Evolutionary conservation across 73 alveolate species (phyloP).

Genomic region (Uronychia binucleata): DNA sequence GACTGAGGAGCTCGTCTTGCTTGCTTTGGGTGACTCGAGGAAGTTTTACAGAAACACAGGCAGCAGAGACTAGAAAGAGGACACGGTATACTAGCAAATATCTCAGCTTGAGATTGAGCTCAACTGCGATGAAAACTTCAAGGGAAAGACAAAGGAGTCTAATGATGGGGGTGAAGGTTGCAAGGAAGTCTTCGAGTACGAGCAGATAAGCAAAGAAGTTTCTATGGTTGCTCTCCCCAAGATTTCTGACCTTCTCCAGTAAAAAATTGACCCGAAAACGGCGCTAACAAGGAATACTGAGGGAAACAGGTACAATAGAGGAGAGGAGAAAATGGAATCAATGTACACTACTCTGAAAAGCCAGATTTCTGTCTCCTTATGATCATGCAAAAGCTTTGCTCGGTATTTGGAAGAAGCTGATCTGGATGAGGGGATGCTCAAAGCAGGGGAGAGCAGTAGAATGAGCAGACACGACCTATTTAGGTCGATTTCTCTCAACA

Average conservation of each 20-base stretch:
- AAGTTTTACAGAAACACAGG: too few relatives aligned
- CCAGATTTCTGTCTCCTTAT: background rate
- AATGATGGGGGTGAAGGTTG: background rate
- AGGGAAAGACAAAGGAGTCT: background rate
- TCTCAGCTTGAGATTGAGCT: background rate
- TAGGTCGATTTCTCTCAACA: too few relatives aligned
- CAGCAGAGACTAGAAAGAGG: too few relatives aligned
- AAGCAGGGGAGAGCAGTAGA: background rate
- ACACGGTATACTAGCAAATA: background rate
- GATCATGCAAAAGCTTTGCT: background rate
- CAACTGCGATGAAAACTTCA: background rate
- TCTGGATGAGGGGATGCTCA: background rate
- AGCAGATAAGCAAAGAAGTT: background rate
- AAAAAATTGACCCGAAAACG: background rate
- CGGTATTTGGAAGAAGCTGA: background rate
- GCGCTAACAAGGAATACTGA: background rate
- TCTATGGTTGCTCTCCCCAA: background rate
- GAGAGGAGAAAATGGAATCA: background rate
- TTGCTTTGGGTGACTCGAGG: too few relatives aligned
- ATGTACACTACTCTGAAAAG: background rate
- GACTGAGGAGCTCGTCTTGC: too few relatives aligned
- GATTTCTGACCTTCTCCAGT: too few relatives aligned
- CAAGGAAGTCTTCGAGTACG: background rate
- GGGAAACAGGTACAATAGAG: background rate
- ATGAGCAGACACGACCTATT: background rate